These are phyloP conservation scores for Ramaria rubella DNA, from an alignment of 768 basidiomycete species.

Conservation along the genomic window DNA sequence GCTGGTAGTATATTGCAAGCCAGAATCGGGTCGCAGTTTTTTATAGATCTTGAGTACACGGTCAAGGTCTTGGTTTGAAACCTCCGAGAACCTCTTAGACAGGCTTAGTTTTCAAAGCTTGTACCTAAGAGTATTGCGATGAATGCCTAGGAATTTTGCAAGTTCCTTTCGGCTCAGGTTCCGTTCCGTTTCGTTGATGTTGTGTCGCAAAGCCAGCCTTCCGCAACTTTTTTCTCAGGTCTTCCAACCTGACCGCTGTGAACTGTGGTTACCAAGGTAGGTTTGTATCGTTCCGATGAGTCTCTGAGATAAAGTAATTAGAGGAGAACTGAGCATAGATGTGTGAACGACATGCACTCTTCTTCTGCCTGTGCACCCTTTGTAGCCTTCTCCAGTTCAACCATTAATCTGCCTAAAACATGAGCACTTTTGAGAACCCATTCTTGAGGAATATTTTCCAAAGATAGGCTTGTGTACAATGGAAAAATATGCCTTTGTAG, in stretches of 20 bases:
- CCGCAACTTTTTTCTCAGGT: conserved; percentile 14
- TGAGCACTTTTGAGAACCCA: background rate
- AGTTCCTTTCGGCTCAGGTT: background rate
- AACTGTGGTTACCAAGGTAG: no score
- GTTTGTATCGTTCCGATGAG: background rate
- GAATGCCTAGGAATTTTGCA: background rate
- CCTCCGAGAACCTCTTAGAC: conserved; percentile 11
- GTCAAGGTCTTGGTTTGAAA: conserved; percentile 11
- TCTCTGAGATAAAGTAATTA: background rate
- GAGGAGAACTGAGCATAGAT: background rate
- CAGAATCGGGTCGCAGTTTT: conserved; percentile 20
- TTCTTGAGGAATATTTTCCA: background rate
- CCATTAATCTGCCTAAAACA: background rate
- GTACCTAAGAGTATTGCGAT: conserved; percentile 10
- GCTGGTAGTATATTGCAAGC: conserved; percentile 24
- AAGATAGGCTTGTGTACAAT: background rate
- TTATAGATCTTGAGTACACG: conserved; percentile 12
- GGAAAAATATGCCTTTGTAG: conserved; percentile 8
- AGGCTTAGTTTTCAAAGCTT: conserved; percentile 6
- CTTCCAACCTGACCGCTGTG: conserved; percentile 8
- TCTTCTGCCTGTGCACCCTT: background rate
- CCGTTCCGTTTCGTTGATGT: conserved; percentile 4
- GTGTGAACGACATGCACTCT: background rate
- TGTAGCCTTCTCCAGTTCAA: background rate
- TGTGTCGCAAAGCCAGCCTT: conserved; percentile 15